These are phyloP conservation scores for Primulina tabacum DNA, from an alignment of 257 asterid genomes.

Conservation along the genomic window DNA sequence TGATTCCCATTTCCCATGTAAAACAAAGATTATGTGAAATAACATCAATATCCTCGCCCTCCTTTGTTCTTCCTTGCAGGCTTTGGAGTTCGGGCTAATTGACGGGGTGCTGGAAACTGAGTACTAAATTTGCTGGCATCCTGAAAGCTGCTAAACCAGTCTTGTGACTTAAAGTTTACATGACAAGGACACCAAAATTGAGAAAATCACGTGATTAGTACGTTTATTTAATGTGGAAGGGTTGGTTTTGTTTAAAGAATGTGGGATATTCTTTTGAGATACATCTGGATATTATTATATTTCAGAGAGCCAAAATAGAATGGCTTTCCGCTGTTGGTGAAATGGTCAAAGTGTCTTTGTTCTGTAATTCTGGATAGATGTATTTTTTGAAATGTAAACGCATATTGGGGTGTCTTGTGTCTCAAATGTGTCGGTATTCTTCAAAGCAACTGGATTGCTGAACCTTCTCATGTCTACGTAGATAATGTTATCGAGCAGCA, in stretches of 20 bases:
- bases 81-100: conserved; percentile 89
- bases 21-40: background rate
- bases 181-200: background rate
- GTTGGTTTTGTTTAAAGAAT: background rate
- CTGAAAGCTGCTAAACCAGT: conserved; percentile 4
- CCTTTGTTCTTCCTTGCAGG: conserved; percentile 45
- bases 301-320: background rate
- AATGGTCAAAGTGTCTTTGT: background rate
- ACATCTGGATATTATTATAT: background rate
- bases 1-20: conserved; percentile 2
- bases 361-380: background rate
- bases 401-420: background rate
- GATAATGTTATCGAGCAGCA: background rate
- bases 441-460: background rate
- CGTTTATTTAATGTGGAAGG: background rate
- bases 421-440: background rate
- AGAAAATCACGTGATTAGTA: background rate
- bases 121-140: conserved; percentile 36
- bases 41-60: background rate
- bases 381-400: background rate
- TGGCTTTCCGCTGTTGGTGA: background rate
- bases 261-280: background rate
- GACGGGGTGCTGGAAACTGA: conserved; percentile 89
- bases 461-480: background rate
- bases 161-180: background rate